Conservation (phyloP, 306 rosid genomes). For the Cicer judaicum region DNA sequence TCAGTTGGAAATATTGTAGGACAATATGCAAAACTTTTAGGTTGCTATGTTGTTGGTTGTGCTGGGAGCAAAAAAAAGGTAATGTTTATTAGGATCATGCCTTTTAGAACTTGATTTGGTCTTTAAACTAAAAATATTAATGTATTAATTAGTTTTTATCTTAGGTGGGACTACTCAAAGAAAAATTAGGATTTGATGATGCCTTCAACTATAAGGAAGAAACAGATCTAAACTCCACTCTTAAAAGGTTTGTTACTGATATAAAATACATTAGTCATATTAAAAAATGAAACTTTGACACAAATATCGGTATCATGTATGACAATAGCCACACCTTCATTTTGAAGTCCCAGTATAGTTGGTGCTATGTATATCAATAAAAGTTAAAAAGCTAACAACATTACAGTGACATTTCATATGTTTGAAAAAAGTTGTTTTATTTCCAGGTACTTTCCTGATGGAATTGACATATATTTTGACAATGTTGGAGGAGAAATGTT, state of each 20-base stretch:
- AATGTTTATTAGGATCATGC: neutral
- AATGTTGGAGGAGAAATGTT: slow-evolving; percentile 78
- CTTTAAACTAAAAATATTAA: neutral
- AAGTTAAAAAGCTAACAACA: neutral
- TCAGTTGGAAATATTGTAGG: slow-evolving; percentile 76
- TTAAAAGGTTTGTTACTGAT: slow-evolving; percentile 55
- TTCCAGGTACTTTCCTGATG: slow-evolving; percentile 69
- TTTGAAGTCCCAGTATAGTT: too few relatives aligned
- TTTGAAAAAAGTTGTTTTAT: slow-evolving; percentile 5
- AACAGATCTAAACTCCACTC: slow-evolving; percentile 60
- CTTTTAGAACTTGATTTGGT: neutral
- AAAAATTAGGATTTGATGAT: slow-evolving; percentile 72
- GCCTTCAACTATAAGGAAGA: slow-evolving; percentile 89
- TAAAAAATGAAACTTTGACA: too few relatives aligned
- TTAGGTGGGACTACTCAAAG: slow-evolving; percentile 68
- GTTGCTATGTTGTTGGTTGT: slow-evolving; percentile 86
- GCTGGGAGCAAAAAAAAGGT: slow-evolving; percentile 78
- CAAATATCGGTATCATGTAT: too few relatives aligned
- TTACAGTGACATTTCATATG: neutral
- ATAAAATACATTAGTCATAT: too few relatives aligned
- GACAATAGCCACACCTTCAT: too few relatives aligned
- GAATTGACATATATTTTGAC: slow-evolving; percentile 84
- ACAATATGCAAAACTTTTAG: slow-evolving; percentile 70
- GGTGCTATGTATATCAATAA: neutral
- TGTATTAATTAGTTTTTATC: neutral